Conservation (phyloP, 2,329 filamentous ascomycete genomes). For the Ceratocystiopsis sp. region DNA sequence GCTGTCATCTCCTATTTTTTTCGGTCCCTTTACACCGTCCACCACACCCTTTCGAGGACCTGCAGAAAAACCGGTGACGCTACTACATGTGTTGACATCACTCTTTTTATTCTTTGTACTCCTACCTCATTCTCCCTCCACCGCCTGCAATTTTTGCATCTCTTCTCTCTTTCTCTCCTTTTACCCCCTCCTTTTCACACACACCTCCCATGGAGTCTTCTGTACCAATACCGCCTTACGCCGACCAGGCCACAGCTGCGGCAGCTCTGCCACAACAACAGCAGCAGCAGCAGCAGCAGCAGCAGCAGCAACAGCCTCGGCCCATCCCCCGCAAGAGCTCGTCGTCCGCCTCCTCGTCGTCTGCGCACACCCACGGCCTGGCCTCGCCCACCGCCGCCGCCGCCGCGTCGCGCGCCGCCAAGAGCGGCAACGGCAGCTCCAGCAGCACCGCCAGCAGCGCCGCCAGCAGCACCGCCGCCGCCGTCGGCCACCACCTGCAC, state of each 20-base stretch:
- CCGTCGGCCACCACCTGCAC: constrained; percentile 2
- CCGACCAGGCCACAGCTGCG: constrained; percentile 23
- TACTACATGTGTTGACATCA: too few species aligned
- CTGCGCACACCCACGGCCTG: too few species aligned
- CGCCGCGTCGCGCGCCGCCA: constrained; percentile 4
- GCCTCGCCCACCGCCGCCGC: background rate
- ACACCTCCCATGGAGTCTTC: constrained; percentile 27
- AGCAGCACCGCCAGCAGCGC: constrained; percentile 2
- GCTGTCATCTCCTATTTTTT: too few species aligned
- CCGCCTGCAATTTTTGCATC: too few species aligned
- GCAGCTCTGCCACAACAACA: too few species aligned
- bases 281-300: too few species aligned
- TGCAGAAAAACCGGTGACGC: too few species aligned
- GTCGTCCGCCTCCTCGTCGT: constrained; percentile 21
- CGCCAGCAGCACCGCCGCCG: background rate
- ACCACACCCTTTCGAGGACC: too few species aligned
- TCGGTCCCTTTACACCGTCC: too few species aligned
- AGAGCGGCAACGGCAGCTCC: constrained; percentile 10
- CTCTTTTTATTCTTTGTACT: too few species aligned
- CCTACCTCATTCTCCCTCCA: too few species aligned
- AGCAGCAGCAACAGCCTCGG: background rate
- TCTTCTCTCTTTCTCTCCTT: background rate
- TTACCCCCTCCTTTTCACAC: background rate
- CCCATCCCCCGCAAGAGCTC: constrained; percentile 20
- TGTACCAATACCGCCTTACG: constrained; percentile 35